Base-by-base conservation (phyloP, 148 eudicot species). In the Nyssa sinensis region DNA sequence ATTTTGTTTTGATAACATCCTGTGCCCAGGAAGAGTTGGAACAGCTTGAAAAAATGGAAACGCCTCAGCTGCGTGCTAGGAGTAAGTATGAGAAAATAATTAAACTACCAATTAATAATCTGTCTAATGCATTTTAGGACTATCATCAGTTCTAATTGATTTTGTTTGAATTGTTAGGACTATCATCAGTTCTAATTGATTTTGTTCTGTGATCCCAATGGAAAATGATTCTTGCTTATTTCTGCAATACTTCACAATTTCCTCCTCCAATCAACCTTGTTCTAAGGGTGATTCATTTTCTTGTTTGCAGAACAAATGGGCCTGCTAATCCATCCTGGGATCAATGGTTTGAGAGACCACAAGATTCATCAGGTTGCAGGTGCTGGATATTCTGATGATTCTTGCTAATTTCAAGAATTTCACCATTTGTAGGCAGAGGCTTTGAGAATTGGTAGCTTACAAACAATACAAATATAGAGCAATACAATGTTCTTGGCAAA, bases 311-410 rank as follows among this genome's bases (percentile, higher is more conserved):
- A 60, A 89, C 98, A n/a, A n/a, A n/a, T 67, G 90, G 88, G 17
- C 93, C 93, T 2, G 27, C 81, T 71, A 78, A 86, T 82, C 92
- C 98, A 19, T 71, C 70, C 3, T 93, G 98, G 93, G 93, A 93
- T 76, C 88, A 87, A 77, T 93, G 98, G 98, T 93, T 93, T 69
- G 98, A 90, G 81, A 87, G 96, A 51, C 92, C 93, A 13, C 88
- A 82, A 77, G 89, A 87, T 30, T 77, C 86, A 21, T 79, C 78
- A 49, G 87, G 91, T 19, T 90, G 93, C 83, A 80, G 85, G 60
- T 90, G 96, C 82, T 90, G 90, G 89, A 86, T 93, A 72, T 74
- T 88, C 68, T 90, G 87, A 88, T 37, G 73, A 65, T 25, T 58
- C 6, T 28, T 7, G 62, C 29, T 23, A 49, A 51, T 28, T 37